A percentile compares a stretch with the other conserved stretches of the same genome.
Evolutionary conservation across 177 flowering plant species (phyloP).

Genomic region (Vitis hybrid): DNA sequence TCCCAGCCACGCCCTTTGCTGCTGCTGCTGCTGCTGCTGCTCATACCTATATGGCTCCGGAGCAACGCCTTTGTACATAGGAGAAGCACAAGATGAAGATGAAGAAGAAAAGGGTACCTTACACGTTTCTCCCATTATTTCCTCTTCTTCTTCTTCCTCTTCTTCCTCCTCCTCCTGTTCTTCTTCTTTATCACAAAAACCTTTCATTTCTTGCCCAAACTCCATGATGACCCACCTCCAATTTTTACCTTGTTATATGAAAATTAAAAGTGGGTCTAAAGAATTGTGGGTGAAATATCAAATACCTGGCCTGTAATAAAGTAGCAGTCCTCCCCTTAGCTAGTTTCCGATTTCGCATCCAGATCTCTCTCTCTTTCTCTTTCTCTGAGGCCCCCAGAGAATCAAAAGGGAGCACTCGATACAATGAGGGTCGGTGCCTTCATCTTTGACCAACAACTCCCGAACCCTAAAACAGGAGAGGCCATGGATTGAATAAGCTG

Average conservation of each 20-base stretch:
- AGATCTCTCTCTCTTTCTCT: not conserved
- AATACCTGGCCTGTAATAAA: conserved; percentile 1
- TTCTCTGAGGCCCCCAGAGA: conserved; percentile 5
- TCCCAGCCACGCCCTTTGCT: conserved; percentile 5
- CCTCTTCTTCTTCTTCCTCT: conserved; percentile 19
- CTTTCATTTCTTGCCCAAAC: conserved; percentile 15
- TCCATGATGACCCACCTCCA: conserved; percentile 21
- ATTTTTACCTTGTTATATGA: conserved; percentile 2
- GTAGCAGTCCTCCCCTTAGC: not conserved
- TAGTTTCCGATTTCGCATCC: not conserved
- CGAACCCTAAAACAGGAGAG: conserved; percentile 22
- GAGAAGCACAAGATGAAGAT: conserved; percentile 6
- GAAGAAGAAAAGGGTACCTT: not conserved
- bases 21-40: not conserved
- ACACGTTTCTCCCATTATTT: not conserved
- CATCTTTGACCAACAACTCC: conserved; percentile 19
- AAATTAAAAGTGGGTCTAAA: not conserved
- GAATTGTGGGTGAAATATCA: not conserved
- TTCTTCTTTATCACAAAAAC: conserved; percentile 14
- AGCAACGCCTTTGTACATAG: not conserved
- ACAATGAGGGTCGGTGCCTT: conserved; percentile 19
- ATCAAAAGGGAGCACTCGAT: conserved; percentile 2
- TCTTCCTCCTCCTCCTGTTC: conserved; percentile 12
- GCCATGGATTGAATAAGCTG: conserved; percentile 4
- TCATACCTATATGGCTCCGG: too few relatives aligned